Conservation (phyloP, 768 basidiomycete genomes). For the Clathrus columnatus region DNA sequence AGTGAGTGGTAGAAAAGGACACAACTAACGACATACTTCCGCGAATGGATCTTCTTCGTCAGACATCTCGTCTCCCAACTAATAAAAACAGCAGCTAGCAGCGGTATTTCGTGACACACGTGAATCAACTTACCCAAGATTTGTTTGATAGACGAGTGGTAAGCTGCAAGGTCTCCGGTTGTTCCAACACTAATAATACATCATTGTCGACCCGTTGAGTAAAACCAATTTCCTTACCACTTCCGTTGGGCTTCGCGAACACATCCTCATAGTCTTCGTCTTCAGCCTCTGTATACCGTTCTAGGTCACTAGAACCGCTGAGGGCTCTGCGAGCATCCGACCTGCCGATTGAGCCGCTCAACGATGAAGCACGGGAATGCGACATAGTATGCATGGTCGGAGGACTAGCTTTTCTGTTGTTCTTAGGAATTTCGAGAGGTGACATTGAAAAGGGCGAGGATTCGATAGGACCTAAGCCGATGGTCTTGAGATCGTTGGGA, state of each 20-base stretch:
- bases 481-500: slow-evolving; percentile 80
- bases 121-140: slow-evolving; percentile 60
- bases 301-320: slow-evolving; percentile 53
- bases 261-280: slow-evolving; percentile 94
- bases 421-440: slow-evolving; percentile 31
- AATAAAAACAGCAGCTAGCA: neutral
- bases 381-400: slow-evolving; percentile 40
- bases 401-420: neutral
- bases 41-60: slow-evolving; percentile 98
- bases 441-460: slow-evolving; percentile 46
- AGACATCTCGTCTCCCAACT: slow-evolving; percentile 72
- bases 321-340: slow-evolving; percentile 49
- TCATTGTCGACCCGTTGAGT: no score
- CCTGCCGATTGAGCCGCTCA: slow-evolving; percentile 57
- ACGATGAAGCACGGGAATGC: slow-evolving; percentile 55
- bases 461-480: slow-evolving; percentile 34
- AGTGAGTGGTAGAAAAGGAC: neutral
- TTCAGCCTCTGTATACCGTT: slow-evolving; percentile 82
- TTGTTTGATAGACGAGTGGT: slow-evolving; percentile 81
- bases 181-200: slow-evolving; percentile 51
- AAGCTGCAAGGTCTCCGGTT: slow-evolving; percentile 69
- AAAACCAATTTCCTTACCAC: slow-evolving; percentile 40
- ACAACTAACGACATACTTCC: slow-evolving; percentile 40
- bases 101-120: neutral
- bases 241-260: slow-evolving; percentile 69